Conservation (phyloP, 805 yeast genomes). For the Priceomyces castillae region DNA sequence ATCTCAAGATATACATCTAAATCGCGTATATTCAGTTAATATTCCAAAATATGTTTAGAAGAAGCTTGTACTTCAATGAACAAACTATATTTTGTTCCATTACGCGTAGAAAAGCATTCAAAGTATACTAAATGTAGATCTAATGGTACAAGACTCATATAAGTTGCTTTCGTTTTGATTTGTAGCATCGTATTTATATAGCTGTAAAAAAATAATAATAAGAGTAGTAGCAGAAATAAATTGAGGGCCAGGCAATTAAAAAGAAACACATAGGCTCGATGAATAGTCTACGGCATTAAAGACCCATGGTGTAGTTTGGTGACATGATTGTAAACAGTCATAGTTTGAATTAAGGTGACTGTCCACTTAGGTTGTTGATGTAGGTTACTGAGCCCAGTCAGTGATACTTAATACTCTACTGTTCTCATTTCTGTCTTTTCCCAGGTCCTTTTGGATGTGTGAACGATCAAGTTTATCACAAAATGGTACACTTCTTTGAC, state of each 20-base stretch:
- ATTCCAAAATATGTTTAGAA: too few species aligned
- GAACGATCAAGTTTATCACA: constrained; percentile 36
- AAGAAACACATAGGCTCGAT: neutral
- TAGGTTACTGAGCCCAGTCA: neutral
- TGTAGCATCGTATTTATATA: neutral
- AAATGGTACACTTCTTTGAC: constrained; percentile 80
- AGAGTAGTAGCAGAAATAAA: constrained; percentile 4
- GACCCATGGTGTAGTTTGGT: neutral
- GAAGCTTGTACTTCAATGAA: too few species aligned
- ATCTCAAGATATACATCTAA: too few species aligned
- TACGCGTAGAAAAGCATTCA: too few species aligned
- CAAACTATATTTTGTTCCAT: too few species aligned
- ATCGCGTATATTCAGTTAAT: too few species aligned
- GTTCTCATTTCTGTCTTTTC: neutral
- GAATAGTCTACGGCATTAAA: neutral
- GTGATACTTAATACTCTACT: neutral
- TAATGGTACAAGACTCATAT: too few species aligned
- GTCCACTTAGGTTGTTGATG: neutral
- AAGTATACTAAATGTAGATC: too few species aligned
- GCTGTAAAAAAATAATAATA: neutral
- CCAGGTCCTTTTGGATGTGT: neutral
- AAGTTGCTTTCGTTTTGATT: neutral
- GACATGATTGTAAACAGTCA: neutral
- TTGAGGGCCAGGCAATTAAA: neutral
- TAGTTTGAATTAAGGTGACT: neutral